Evolutionary conservation across 2,329 filamentous ascomycete genomes (phyloP).

Genomic region (Didymella pinodella): DNA sequence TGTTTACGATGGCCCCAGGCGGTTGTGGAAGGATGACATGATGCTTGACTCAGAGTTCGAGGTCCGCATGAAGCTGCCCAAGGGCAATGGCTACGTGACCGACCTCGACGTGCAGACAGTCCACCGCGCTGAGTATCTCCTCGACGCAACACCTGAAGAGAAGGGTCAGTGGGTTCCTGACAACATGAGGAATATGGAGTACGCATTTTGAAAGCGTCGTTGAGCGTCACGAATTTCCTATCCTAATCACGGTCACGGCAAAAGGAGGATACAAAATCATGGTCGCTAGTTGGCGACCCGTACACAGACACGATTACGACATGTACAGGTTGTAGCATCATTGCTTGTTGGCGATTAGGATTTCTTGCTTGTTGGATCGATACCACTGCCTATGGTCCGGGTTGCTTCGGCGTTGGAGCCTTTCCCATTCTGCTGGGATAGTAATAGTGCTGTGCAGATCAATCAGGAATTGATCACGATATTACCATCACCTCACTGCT

Average conservation of each 20-base stretch:
- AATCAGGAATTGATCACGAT: constrained; percentile 12
- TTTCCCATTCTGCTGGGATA: constrained; percentile 4
- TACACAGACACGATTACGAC: constrained; percentile 29
- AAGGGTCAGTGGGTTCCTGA: constrained; percentile 84
- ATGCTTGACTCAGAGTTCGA: constrained; percentile 96
- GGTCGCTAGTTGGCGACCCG: constrained; percentile 27
- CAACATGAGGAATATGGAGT: constrained; percentile 58
- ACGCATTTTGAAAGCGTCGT: constrained; percentile 13
- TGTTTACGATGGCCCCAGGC: constrained; percentile 86
- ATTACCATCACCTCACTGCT: not conserved
- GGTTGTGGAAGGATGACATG: constrained; percentile 98
- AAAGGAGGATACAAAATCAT: constrained; percentile 21
- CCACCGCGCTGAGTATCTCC: constrained; percentile 85
- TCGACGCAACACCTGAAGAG: constrained; percentile 81
- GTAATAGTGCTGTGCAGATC: constrained; percentile 22
- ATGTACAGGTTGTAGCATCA: constrained; percentile 19
- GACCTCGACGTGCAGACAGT: constrained; percentile 92
- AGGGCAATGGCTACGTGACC: constrained; percentile 81
- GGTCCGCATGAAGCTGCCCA: constrained; percentile 77
- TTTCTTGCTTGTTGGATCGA: constrained; percentile 19
- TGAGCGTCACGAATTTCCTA: constrained; percentile 10
- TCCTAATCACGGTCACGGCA: constrained; percentile 11
- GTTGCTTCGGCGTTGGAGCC: constrained; percentile 16
- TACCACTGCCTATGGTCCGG: constrained; percentile 24
- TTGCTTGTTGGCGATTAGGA: constrained; percentile 7